A percentile compares a stretch with the other conserved stretches of the same genome.
Conservation (phyloP, 73 alveolate species). For the Effrenium voratum region DNA sequence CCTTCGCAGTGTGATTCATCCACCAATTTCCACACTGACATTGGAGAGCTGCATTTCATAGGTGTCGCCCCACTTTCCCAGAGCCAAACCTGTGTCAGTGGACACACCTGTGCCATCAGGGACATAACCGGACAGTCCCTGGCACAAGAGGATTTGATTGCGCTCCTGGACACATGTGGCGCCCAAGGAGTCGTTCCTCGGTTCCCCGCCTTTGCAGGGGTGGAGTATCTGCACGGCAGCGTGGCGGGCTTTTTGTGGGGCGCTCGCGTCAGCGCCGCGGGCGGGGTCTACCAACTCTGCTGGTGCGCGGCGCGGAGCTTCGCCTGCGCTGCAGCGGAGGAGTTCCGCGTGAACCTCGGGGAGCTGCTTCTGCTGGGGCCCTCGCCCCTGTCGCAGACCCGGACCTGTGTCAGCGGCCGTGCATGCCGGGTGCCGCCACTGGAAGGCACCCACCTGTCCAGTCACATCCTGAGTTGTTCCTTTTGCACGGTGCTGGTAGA, state of each 20-base stretch:
- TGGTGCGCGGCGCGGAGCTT: constrained; percentile 29
- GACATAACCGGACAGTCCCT: neutral
- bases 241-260: constrained; percentile 1
- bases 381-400: neutral
- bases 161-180: constrained; percentile 40
- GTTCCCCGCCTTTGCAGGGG: neutral
- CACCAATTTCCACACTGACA: neutral
- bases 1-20: neutral
- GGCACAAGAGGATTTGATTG: neutral
- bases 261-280: constrained; percentile 11
- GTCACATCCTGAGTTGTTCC: neutral
- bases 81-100: constrained; percentile 36
- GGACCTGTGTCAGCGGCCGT: constrained; percentile 45
- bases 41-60: neutral
- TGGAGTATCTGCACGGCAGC: neutral
- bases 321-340: neutral
- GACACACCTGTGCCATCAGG: constrained; percentile 7
- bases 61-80: neutral
- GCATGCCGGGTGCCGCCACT: neutral
- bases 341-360: constrained; percentile 1
- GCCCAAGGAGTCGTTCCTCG: neutral
- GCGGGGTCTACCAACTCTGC: constrained; percentile 38
- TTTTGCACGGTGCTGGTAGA: too few species aligned
- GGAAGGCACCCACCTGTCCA: neutral
- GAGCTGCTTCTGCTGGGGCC: constrained; percentile 38